Evolutionary conservation across 129 eudicot species (phyloP).

Genomic region (Chrysanthemum makinoi): DNA sequence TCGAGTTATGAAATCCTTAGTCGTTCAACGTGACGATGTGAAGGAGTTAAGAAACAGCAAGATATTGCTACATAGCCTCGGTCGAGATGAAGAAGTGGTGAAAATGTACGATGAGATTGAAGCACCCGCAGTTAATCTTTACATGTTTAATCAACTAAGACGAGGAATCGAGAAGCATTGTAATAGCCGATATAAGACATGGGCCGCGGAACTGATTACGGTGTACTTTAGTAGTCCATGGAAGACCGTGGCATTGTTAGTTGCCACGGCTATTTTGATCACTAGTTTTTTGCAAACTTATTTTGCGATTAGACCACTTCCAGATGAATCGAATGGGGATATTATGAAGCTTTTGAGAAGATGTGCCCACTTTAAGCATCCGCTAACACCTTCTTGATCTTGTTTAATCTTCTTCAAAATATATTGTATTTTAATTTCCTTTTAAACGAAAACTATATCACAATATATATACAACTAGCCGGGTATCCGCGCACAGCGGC

Average conservation of each 20-base stretch:
- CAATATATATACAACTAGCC: no score
- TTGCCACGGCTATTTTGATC: conserved; percentile 32
- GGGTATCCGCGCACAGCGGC: no score
- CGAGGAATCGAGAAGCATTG: conserved; percentile 27
- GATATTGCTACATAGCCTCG: conserved; percentile 30
- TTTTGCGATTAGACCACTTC: conserved; percentile 29
- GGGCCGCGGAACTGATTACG: conserved; percentile 41
- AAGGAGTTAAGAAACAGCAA: conserved; percentile 26
- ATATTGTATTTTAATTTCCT: no score
- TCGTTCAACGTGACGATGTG: conserved; percentile 35
- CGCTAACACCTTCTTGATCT: background rate
- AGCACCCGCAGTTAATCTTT: conserved; percentile 13
- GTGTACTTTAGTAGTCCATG: conserved; percentile 47
- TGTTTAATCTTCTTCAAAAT: background rate
- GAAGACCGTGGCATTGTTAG: conserved; percentile 46
- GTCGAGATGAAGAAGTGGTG: conserved; percentile 43
- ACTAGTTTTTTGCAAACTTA: conserved; percentile 44
- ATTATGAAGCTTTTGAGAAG: conserved; percentile 26
- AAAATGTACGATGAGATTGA: conserved; percentile 36
- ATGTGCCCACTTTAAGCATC: conserved; percentile 15
- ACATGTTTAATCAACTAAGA: conserved; percentile 20
- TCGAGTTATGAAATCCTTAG: conserved; percentile 40
- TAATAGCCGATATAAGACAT: conserved; percentile 28
- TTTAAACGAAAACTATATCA: no score
- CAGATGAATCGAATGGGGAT: conserved; percentile 20